These are phyloP conservation scores for Xylaria sp. DNA, from an alignment of 2,329 filamentous ascomycete species.

Conservation along the genomic window DNA sequence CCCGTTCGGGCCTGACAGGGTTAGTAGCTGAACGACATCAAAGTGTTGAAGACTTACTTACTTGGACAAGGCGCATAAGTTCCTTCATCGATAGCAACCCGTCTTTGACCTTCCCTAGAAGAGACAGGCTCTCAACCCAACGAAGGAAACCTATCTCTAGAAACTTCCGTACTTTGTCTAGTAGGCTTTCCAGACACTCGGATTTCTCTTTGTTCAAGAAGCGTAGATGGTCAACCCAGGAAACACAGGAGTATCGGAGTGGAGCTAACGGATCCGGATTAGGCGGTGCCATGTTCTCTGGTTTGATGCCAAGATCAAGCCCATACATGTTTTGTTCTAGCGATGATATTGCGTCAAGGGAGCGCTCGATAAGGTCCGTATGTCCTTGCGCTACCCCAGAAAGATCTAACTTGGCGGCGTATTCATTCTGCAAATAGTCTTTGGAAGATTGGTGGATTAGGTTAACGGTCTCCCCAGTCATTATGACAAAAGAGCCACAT, in stretches of 20 bases:
- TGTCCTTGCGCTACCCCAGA: neutral
- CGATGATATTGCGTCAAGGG: neutral
- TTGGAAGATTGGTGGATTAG: slow-evolving; percentile 14
- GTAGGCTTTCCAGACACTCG: neutral
- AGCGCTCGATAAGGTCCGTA: neutral
- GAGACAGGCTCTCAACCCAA: slow-evolving; percentile 10
- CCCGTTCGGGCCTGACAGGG: neutral
- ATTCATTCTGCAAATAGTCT: slow-evolving; percentile 2
- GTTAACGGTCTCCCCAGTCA: neutral
- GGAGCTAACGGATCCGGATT: neutral
- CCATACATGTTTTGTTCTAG: neutral
- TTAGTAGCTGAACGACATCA: neutral
- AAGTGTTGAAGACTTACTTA: neutral
- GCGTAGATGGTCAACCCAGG: slow-evolving; percentile 2
- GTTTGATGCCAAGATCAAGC: neutral
- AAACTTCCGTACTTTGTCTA: neutral
- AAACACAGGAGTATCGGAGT: slow-evolving; percentile 2
- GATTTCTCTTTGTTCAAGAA: neutral
- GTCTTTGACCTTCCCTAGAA: neutral
- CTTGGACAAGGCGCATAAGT: neutral
- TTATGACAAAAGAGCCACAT: slow-evolving; percentile 2
- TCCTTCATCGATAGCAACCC: neutral
- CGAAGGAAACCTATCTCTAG: slow-evolving; percentile 5
- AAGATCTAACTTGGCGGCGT: neutral
- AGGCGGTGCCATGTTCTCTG: neutral